Percentiles rank a stretch among this genome's conserved stretches.
These are phyloP conservation scores for Acer yangbiense DNA, from an alignment of 345 rosid genomes.

Conservation along the genomic window DNA sequence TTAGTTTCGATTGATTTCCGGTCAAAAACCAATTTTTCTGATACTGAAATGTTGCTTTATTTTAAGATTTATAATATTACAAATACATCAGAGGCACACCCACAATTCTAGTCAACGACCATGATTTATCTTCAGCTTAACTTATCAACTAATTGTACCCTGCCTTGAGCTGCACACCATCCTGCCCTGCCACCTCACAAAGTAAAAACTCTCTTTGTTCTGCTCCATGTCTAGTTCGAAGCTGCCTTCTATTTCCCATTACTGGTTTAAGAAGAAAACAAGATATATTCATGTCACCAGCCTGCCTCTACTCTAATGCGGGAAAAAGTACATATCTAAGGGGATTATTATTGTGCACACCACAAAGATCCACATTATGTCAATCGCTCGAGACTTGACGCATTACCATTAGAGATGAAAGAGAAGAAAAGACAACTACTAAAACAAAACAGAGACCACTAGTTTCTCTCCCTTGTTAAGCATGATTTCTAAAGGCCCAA, in stretches of 20 bases:
- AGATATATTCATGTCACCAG: too few relatives aligned
- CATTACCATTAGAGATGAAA: background rate
- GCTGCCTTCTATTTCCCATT: background rate
- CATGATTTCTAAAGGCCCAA: background rate
- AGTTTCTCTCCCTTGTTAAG: background rate
- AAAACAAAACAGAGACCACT: background rate
- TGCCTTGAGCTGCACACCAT: background rate
- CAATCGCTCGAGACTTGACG: background rate
- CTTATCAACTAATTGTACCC: background rate
- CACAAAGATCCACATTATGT: background rate
- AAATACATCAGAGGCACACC: background rate
- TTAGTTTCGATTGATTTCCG: background rate
- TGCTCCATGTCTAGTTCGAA: background rate
- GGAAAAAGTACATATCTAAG: too few relatives aligned
- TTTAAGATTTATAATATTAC: background rate
- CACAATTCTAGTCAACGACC: background rate
- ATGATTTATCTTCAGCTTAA: background rate
- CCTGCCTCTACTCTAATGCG: too few relatives aligned
- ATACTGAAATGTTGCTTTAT: background rate
- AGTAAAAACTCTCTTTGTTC: background rate
- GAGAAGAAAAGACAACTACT: background rate
- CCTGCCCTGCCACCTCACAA: background rate
- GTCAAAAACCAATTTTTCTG: background rate
- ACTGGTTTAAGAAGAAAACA: background rate
- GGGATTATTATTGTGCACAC: too few relatives aligned